phyloP scores from a whole-genome alignment of 768 basidiomycete genomes.

The Cytidiella melzeri region DNA sequence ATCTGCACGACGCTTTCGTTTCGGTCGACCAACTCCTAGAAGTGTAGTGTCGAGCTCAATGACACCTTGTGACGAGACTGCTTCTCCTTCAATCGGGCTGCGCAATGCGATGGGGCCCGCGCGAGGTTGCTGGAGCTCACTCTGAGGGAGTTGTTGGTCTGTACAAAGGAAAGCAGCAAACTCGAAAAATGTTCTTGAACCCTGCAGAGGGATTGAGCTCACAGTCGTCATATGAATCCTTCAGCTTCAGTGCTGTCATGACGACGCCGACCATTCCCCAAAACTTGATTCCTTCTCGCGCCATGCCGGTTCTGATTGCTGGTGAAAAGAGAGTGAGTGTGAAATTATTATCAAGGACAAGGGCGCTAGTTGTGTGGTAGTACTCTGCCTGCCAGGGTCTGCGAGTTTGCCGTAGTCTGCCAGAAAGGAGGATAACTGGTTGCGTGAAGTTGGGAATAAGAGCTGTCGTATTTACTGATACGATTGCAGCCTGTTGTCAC shows the following conservation, averaged over 20 bases:
- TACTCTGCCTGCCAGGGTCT: no score
- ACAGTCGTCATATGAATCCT: conserved; percentile 44
- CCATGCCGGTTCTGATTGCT: no score
- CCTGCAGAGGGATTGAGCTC: conserved; percentile 15
- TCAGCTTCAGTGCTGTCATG: conserved; percentile 43
- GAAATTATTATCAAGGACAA: no score
- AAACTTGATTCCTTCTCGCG: conserved; percentile 24
- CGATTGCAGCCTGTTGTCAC: no score
- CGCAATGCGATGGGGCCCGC: conserved; percentile 20
- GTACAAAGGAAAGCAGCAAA: background rate
- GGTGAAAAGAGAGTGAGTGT: no score
- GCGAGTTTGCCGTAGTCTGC: no score
- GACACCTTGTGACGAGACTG: background rate
- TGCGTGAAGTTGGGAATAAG: no score
- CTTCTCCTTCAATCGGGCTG: conserved; percentile 18
- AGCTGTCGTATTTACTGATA: no score
- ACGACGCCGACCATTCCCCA: conserved; percentile 37
- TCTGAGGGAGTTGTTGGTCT: conserved; percentile 39
- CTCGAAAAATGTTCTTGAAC: no score
- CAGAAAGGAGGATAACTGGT: no score
- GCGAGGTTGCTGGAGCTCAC: conserved; percentile 29
- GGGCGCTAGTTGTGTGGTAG: no score
- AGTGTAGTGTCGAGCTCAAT: conserved; percentile 20
- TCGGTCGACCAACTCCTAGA: conserved; percentile 21
- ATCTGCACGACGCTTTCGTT: conserved; percentile 27